phyloP scores from a whole-genome alignment of 257 asterid species.

The Solanum dulcamara region DNA sequence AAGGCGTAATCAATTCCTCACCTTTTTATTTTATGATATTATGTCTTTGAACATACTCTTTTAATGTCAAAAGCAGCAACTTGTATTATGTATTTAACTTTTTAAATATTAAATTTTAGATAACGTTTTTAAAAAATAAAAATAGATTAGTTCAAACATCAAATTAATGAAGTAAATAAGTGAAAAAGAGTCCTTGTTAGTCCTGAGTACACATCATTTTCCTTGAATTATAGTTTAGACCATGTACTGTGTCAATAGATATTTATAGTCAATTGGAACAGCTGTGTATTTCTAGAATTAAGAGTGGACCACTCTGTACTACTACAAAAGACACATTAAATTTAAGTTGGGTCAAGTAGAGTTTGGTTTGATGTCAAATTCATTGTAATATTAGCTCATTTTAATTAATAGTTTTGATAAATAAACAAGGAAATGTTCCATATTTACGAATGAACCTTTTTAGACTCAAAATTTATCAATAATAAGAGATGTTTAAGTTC shows the following conservation, averaged over 20 bases:
- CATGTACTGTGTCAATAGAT: neutral
- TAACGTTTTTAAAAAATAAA: neutral
- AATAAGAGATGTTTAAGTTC: neutral
- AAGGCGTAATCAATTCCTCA: neutral
- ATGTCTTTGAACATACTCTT: neutral
- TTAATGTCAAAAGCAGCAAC: neutral
- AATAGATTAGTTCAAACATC: neutral
- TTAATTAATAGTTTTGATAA: neutral
- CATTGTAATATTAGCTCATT: neutral
- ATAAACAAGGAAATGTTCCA: neutral
- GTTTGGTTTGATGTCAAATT: neutral
- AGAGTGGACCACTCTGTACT: neutral
- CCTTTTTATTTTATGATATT: neutral
- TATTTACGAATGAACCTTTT: neutral
- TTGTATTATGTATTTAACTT: neutral
- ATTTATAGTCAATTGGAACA: neutral
- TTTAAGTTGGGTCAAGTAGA: neutral
- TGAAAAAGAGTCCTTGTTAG: neutral
- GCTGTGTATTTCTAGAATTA: neutral
- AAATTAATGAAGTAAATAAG: neutral
- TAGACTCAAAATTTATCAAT: neutral
- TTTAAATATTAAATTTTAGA: neutral
- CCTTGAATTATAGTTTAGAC: neutral
- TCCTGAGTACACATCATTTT: neutral
- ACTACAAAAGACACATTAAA: neutral